These are phyloP conservation scores for Rheum nobile DNA, from an alignment of 148 eudicot genomes.

Conservation along the genomic window DNA sequence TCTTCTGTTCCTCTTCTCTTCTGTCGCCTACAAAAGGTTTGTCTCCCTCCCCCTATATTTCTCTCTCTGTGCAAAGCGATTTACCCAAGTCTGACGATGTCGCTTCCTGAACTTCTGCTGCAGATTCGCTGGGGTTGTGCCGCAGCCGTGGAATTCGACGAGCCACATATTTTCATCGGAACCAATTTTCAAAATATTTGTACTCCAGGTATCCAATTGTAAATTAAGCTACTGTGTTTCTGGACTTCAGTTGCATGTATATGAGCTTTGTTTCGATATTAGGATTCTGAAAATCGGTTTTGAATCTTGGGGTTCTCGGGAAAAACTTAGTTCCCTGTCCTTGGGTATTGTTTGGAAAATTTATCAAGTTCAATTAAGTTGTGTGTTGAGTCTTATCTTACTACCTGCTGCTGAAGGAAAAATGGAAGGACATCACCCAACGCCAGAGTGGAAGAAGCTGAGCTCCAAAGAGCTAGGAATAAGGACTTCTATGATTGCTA, in stretches of 20 bases:
- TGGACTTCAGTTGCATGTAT: neutral
- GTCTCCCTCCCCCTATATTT: neutral
- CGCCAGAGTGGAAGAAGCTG: slow-evolving; percentile 50
- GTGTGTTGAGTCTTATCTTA: neutral
- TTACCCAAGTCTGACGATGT: neutral
- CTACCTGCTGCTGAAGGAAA: neutral
- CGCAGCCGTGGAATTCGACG: slow-evolving; percentile 6
- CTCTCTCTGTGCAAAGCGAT: neutral
- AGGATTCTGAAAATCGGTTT: neutral
- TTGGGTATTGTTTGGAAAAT: too few species aligned
- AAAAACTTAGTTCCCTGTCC: too few species aligned
- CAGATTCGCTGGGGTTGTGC: slow-evolving; percentile 4
- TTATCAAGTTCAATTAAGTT: too few species aligned
- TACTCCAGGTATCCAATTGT: neutral
- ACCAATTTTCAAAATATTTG: neutral
- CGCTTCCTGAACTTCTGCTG: neutral
- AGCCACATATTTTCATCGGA: neutral
- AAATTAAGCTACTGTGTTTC: neutral
- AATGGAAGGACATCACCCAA: neutral
- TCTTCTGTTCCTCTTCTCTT: neutral
- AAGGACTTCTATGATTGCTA: slow-evolving; percentile 40
- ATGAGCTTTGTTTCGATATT: neutral
- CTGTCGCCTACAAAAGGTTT: neutral
- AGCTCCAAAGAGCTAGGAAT: slow-evolving; percentile 68
- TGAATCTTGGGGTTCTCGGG: too few species aligned